Conservation (phyloP, 352 stramenopile species). For the Phytophthora citrophthora region DNA sequence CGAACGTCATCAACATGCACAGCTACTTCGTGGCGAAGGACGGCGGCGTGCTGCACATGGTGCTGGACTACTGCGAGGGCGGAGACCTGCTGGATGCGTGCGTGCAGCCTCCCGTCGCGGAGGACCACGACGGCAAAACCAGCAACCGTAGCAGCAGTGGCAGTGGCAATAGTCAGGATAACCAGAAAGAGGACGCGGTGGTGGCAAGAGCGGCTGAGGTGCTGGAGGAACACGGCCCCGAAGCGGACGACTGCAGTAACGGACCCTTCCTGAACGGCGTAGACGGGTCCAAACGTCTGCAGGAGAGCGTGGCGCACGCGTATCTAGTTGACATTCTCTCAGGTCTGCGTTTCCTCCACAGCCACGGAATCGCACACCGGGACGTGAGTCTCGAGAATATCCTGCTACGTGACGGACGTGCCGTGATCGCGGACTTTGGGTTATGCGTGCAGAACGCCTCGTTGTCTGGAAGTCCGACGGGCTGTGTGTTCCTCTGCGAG, state of each 20-base stretch:
- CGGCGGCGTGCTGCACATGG: slow-evolving; percentile 60
- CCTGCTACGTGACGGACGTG: slow-evolving; percentile 73
- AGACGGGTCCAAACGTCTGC: slow-evolving; percentile 40
- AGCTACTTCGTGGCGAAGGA: slow-evolving; percentile 67
- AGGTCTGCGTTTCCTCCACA: slow-evolving; percentile 71
- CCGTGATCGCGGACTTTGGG: slow-evolving; percentile 76
- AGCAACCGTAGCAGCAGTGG: slow-evolving; percentile 3
- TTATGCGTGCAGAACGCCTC: slow-evolving; percentile 62
- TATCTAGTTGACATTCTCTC: slow-evolving; percentile 78
- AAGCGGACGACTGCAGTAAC: slow-evolving; percentile 5
- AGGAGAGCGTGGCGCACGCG: slow-evolving; percentile 49
- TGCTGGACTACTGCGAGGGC: slow-evolving; percentile 81
- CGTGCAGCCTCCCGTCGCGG: slow-evolving; percentile 22
- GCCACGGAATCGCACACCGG: slow-evolving; percentile 86
- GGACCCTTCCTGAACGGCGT: slow-evolving; percentile 26
- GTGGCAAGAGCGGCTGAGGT: background rate
- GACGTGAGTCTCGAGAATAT: slow-evolving; percentile 99
- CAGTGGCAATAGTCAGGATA: slow-evolving; percentile 2
- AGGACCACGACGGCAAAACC: slow-evolving; percentile 2
- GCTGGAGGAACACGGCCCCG: slow-evolving; percentile 3
- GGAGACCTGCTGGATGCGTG: slow-evolving; percentile 77
- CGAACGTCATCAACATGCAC: slow-evolving; percentile 77
- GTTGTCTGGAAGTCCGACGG: background rate
- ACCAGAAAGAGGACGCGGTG: slow-evolving; percentile 14
- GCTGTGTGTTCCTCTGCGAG: slow-evolving; percentile 46